Base-by-base conservation (phyloP, 2,329 filamentous ascomycete genomes). In the Madurella fahalii region DNA sequence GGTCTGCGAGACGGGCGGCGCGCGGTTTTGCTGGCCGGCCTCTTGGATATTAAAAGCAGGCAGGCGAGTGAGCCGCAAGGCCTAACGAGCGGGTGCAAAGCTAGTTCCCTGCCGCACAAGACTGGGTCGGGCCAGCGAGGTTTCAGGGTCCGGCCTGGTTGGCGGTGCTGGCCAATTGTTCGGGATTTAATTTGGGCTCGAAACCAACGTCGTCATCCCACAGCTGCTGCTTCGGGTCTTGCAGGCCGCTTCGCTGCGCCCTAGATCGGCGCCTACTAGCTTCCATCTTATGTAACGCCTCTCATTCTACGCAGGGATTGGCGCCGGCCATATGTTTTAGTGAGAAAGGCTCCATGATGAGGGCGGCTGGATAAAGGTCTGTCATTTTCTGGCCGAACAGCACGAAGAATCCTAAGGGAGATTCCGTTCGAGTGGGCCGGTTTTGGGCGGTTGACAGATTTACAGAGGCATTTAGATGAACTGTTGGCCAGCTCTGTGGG, bases 131-230 rank as follows among this genome's bases (percentile, higher is more conserved):
- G 42, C 48, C 49, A 47, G 49, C 39, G 39, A 48, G 47, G 57
- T 62, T 64, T 64, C 63, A 64, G 60, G 60, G 61, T 49, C 61
- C 43, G 60, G 53, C 42, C 53, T 53, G 48, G 52, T 55, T 58
- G 53, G 54, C 41, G 43, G 42, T 52, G 49, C 58, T 54, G 50
- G 59, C 61, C 60, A 64, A 62, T 63, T 58, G 61, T 52, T 56
- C 52, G 55, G 51, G 49, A 54, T 49, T 50, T 60, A 54, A 56
- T 61, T 63, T 60, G 59, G 60, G 53, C 58, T 60, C 58, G 59
- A 64, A 62, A 63, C 61, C 61, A 64, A 63, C 61, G 52, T 63
- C 61, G 56, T 64, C 60, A 63, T 63, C 60, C 63, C 52, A 61
- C 60, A 61, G 58, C 53, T 47, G 47, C 47, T 40, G 31, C 31